These are phyloP conservation scores for Ophiostoma tasmaniense DNA, from an alignment of 2,329 filamentous ascomycete species.

Conservation along the genomic window DNA sequence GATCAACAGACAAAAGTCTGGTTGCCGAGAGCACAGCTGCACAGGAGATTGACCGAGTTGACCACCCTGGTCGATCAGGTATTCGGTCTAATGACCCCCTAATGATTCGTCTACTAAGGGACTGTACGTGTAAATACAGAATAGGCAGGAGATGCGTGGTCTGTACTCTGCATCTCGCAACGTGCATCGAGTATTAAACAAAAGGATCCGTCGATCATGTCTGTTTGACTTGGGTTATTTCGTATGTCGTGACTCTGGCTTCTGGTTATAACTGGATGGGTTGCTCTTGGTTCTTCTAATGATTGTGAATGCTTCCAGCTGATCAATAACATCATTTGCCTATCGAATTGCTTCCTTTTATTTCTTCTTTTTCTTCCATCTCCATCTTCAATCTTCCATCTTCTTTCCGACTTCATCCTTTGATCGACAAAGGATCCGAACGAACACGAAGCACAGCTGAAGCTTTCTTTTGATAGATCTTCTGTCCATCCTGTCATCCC, in stretches of 20 bases:
- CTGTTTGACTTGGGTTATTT: not conserved
- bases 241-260: not conserved
- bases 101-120: not conserved
- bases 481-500: no score
- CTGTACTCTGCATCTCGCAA: not conserved
- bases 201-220: not conserved
- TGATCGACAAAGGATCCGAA: no score
- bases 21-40: not conserved
- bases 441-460: no score
- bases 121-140: not conserved
- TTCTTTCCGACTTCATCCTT: no score
- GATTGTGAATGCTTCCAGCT: not conserved
- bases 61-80: not conserved
- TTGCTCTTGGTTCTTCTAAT: not conserved
- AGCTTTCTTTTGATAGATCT: no score
- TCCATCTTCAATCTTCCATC: no score
- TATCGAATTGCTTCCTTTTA: no score
- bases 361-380: no score
- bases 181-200: not conserved
- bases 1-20: not conserved
- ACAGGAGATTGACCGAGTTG: not conserved
- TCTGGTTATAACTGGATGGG: not conserved
- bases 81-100: not conserved
- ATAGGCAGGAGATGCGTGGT: not conserved
- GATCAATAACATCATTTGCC: not conserved